Evolutionary conservation across 2,329 filamentous ascomycete species (phyloP), one percentile per base, ranked within the genome.

Genomic region (Fusarium goolgardi): DNA sequence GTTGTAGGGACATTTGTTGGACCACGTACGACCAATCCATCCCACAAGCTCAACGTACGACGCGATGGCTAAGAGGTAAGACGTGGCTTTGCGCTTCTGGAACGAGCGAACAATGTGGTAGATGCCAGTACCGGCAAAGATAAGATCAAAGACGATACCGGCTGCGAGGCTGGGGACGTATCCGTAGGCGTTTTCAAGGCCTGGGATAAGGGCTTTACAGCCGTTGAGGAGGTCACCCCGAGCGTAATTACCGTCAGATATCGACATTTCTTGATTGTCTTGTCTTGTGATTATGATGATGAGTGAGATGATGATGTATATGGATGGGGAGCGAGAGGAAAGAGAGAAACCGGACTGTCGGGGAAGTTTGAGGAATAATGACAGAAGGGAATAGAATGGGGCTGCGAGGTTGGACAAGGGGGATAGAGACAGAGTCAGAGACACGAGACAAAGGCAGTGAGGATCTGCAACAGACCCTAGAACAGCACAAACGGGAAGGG

Each of bases 21-120:
- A 83, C 81, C 82, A 85, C 5, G 81, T 79, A 32, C 83, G 78
- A 15, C 78, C 82, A 4, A 77, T 79, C 83, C 83, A 85, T 34
- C 83, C 83, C 43, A 84, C 74, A 12, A 82, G 62, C 65, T 85
- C 83, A 58, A 70, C 59, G 18, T 65, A 70, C 6, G 67, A 59
- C 2, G 67, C 37, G 13, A 70, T 68, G 0, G 68, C 60, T 16
- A 70, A 21, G 1, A 70, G 39, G 21, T 70, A 70, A 4, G 68
- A 70, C 13, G 68, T 70, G 16, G 57, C 64, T 7, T 54, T 67
- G 23, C 56, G 63, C 60, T 58, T 70, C 31, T 70, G 67, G 29
- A 70, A 55, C n/a, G 68, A 71, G 12, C 62, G 56, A 40, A 69
- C 40, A 18, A 67, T 52, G 44, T 71, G 69, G 31, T 67, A 71